Percentiles rank a stretch among this genome's conserved stretches.
Evolutionary conservation across 202 grass and related monocot genomes (phyloP).

Genomic region (Sporobolus alterniflorus): DNA sequence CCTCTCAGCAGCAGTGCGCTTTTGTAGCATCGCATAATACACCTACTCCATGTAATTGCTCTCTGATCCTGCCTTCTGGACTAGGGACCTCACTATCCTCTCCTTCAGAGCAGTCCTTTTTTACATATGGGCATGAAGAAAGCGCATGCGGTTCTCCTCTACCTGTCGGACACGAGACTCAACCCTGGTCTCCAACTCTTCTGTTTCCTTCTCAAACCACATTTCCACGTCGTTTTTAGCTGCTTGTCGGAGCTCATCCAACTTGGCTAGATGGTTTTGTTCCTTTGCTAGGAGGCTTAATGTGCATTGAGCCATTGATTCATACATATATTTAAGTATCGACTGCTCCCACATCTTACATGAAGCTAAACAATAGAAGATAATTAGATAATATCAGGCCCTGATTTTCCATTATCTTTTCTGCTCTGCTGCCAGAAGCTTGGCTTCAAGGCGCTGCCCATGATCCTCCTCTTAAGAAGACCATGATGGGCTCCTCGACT

Average conservation of each 20-base stretch:
- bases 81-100: conserved; percentile 73
- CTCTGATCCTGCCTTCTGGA: conserved; percentile 64
- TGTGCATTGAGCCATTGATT: conserved; percentile 32
- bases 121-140: conserved; percentile 68
- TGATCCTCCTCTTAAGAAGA: conserved; percentile 98
- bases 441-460: conserved; percentile 81
- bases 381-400: not conserved
- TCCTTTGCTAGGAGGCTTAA: conserved; percentile 83
- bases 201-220: conserved; percentile 88
- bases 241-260: conserved; percentile 89
- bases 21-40: conserved; percentile 72
- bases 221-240: conserved; percentile 82
- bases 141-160: conserved; percentile 77
- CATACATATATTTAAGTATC: not conserved
- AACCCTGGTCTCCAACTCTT: conserved; percentile 81
- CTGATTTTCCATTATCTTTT: conserved; percentile 58
- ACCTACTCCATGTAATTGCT: conserved; percentile 84
- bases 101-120: conserved; percentile 72
- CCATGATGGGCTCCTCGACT: conserved; percentile 95
- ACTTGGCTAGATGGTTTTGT: conserved; percentile 70
- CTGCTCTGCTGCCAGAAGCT: conserved; percentile 91
- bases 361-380: not conserved
- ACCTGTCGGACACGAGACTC: conserved; percentile 88
- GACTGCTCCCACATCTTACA: not conserved
- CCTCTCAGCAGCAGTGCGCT: conserved; percentile 85